Evolutionary conservation across 164 flowering plant species (phyloP).

Genomic region (Litsea cubeba): DNA sequence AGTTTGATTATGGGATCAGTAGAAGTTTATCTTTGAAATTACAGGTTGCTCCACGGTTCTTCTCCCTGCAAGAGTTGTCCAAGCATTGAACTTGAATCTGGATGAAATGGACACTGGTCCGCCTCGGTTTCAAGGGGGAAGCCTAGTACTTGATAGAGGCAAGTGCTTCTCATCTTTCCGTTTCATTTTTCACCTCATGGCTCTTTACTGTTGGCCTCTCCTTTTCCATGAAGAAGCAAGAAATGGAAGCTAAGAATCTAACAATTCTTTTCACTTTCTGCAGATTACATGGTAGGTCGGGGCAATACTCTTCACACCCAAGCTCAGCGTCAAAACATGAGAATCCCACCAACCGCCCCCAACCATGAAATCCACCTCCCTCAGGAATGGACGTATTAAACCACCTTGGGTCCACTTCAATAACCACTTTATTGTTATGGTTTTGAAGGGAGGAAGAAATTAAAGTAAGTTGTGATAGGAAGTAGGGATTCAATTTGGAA

Average conservation of each 20-base stretch:
- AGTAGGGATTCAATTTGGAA: too few relatives aligned
- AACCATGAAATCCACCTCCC: conserved; percentile 57
- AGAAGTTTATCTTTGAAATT: background rate
- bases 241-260: background rate
- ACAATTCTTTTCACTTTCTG: background rate
- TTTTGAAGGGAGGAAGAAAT: background rate
- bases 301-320: conserved; percentile 14
- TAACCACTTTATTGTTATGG: background rate
- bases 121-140: conserved; percentile 20
- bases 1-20: background rate
- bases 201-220: background rate
- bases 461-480: background rate
- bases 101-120: conserved; percentile 35
- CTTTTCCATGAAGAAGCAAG: background rate
- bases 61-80: conserved; percentile 65
- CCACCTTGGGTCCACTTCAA: background rate
- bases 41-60: conserved; percentile 63
- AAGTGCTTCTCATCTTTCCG: background rate
- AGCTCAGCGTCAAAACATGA: conserved; percentile 11
- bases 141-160: conserved; percentile 27
- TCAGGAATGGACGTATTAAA: conserved; percentile 79
- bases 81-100: conserved; percentile 57
- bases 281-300: conserved; percentile 17
- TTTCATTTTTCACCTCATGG: background rate
- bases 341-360: conserved; percentile 12